phyloP scores from a whole-genome alignment of 805 yeast genomes.

The Lachancea cidri region DNA sequence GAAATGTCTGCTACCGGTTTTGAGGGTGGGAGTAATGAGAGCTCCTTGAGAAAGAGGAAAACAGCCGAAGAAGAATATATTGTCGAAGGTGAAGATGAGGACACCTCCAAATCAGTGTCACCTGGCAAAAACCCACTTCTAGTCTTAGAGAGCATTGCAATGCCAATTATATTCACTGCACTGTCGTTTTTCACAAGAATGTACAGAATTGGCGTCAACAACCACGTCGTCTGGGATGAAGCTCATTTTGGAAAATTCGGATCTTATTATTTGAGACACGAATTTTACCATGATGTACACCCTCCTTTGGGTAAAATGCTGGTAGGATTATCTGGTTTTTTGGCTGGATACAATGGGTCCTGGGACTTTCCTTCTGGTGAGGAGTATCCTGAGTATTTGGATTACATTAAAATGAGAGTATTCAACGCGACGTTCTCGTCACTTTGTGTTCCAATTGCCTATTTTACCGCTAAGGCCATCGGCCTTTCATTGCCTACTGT shows the following conservation, averaged over 20 bases:
- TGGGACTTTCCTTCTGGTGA: slow-evolving; percentile 86
- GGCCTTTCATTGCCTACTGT: slow-evolving; percentile 67
- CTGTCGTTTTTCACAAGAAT: slow-evolving; percentile 70
- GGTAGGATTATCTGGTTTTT: slow-evolving; percentile 79
- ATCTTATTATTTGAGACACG: slow-evolving; percentile 80
- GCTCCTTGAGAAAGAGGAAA: slow-evolving; percentile 10
- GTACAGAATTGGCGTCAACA: slow-evolving; percentile 65
- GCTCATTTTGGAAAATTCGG: slow-evolving; percentile 98
- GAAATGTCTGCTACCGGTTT: slow-evolving; percentile 20
- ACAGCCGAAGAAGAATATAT: slow-evolving; percentile 8
- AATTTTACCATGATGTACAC: slow-evolving; percentile 93
- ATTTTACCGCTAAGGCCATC: slow-evolving; percentile 70
- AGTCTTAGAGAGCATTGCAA: slow-evolving; percentile 32
- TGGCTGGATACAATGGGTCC: slow-evolving; percentile 83
- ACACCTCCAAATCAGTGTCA: slow-evolving; percentile 15
- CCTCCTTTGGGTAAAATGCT: slow-evolving; percentile 96
- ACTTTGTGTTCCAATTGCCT: slow-evolving; percentile 80
- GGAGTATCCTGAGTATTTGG: slow-evolving; percentile 67
- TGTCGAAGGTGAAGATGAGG: slow-evolving; percentile 15
- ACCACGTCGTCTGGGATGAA: slow-evolving; percentile 91
- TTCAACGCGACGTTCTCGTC: slow-evolving; percentile 84
- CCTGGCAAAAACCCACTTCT: slow-evolving; percentile 9
- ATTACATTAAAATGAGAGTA: slow-evolving; percentile 80
- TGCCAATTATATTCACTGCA: slow-evolving; percentile 54
- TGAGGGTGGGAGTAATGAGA: slow-evolving; percentile 13